Base-by-base conservation (phyloP, 202 grass and related monocot genomes). In the Carex sylvatica region DNA sequence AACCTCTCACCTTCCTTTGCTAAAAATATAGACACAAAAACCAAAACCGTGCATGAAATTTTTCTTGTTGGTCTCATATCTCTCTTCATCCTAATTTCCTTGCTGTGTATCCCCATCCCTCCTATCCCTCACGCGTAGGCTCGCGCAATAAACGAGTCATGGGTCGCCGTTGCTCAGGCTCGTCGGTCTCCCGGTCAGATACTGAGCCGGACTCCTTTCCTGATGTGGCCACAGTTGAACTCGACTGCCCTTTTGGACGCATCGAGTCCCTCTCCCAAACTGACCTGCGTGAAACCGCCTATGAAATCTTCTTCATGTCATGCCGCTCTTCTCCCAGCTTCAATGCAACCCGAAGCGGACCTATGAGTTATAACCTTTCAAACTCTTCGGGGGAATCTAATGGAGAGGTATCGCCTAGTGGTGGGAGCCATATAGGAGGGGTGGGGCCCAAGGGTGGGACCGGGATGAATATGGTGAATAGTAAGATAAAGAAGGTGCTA, bases 271-370 rank as follows among this genome's bases (percentile, higher is more conserved):
- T 98, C 46, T 31, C 83, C 61, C 77, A 77, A 35, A 36, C 36
- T 20, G 95, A 91, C 23, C 65, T 95, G 65, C 87, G 92, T 7
- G 91, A 98, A 87, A 84, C 92, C 65, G 87, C 88, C 23, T 98
- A 98, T 82, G 91, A 98, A 86, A 40, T 98, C 18, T 98, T 98
- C 84, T 95, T 98, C 92, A 91, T 93, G 89, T 91, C 91, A 3
- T 95, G 89, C 87, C 95, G 92, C 70, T 87, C 92, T 20, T 81
- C 80, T 22, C 84, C 74, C 16, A 88, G 70, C 0, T 69, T 83
- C 15, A 22, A 68, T 28, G 53, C 56, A 2, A 22, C 60, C n/a
- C 42, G 69, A 72, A 74, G 31, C 13, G 84, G 88, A 16, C 65
- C 85, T 10, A 40, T 92, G 9, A 83, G 52, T 65, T 88, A 81